Evolutionary conservation across 2,329 filamentous ascomycete genomes (phyloP).

Genomic region (Verticillium nubilum): DNA sequence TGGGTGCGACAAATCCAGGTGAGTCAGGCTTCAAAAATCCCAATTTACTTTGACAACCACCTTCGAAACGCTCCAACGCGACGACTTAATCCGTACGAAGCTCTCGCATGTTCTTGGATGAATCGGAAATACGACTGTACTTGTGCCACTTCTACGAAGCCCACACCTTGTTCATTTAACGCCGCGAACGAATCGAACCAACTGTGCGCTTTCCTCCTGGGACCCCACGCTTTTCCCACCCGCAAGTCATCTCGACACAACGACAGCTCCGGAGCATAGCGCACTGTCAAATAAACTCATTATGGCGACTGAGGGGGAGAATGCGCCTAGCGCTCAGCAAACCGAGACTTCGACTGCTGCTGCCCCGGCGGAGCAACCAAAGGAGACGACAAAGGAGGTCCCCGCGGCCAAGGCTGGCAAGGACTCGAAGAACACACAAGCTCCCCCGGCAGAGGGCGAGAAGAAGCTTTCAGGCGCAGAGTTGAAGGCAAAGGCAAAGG

Average conservation of each 20-base stretch:
- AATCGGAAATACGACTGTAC: neutral
- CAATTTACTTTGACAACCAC: neutral
- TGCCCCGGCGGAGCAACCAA: neutral
- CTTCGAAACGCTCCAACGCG: neutral
- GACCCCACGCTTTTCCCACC: neutral
- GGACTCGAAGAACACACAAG: constrained; percentile 3
- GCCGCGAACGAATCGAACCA: neutral
- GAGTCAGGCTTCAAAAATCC: constrained; percentile 13
- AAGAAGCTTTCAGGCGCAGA: constrained; percentile 69
- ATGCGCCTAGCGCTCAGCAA: neutral
- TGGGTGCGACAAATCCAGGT: constrained; percentile 9
- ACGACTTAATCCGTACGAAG: neutral
- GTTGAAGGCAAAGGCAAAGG: constrained; percentile 83
- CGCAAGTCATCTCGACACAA: neutral
- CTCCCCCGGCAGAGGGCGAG: constrained; percentile 19
- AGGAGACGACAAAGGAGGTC: neutral
- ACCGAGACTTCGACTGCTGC: neutral
- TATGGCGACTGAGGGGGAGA: neutral
- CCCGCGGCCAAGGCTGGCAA: constrained; percentile 4
- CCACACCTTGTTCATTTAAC: neutral
- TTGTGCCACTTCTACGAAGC: neutral
- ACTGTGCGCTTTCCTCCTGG: neutral
- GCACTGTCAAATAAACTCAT: neutral
- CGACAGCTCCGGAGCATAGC: neutral
- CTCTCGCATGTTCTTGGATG: neutral